Conservation (phyloP, 2,329 filamentous ascomycete species). For the Penicillium sclerotigenum region DNA sequence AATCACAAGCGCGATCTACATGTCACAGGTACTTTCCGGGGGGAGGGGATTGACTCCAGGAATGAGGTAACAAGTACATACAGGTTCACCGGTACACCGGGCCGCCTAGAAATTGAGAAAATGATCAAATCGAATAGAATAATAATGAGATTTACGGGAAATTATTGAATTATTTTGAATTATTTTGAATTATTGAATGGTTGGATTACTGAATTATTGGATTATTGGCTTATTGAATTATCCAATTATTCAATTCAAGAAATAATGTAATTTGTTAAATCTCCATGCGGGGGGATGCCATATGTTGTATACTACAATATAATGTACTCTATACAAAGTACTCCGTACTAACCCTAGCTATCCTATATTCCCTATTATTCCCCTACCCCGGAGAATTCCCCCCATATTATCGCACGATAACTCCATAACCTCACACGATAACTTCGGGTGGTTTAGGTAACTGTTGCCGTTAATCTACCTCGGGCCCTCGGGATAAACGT, state of each 20-base stretch:
- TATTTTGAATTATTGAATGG: no score
- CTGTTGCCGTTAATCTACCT: constrained; percentile 14
- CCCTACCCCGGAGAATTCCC: constrained; percentile 1
- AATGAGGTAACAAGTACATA: constrained; percentile 25
- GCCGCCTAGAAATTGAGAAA: neutral
- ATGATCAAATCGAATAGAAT: constrained; percentile 9
- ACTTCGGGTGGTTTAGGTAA: constrained; percentile 23
- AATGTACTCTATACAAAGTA: no score
- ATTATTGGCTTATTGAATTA: no score
- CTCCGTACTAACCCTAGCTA: neutral
- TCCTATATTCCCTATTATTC: neutral
- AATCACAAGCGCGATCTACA: constrained; percentile 6
- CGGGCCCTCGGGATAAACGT: constrained; percentile 17
- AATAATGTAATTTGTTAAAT: neutral
- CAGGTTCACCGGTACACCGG: constrained; percentile 29
- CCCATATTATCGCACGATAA: constrained; percentile 15
- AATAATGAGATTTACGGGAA: no score
- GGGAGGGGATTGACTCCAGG: constrained; percentile 12
- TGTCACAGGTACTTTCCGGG: constrained; percentile 15
- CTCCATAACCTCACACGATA: no score
- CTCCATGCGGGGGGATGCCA: no score
- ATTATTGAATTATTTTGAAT: no score
- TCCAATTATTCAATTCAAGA: neutral
- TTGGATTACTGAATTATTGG: no score
- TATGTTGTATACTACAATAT: no score